Evolutionary conservation across 2,329 filamentous ascomycete species (phyloP), one percentile per base, ranked within the genome.

Genomic region (Aspergillus bombycis): DNA sequence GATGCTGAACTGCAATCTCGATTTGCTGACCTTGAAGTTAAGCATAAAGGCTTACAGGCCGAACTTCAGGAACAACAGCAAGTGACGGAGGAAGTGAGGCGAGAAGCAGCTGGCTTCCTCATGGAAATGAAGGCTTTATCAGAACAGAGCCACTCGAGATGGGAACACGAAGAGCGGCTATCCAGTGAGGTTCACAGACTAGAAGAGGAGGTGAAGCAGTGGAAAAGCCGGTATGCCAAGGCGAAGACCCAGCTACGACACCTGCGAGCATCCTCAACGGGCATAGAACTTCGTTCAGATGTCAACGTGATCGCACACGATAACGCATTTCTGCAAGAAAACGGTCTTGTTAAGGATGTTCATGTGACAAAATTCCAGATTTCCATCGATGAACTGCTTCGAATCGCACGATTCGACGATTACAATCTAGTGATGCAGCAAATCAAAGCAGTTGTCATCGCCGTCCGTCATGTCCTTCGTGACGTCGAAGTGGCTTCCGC

Each of bases 311-410:
- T 89, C 50, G 88, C 90, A 9, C 86, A 90, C 65, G 89, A 94
- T 68, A 88, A 89, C n/a, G 87, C 86, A 57, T 89, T 95, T 68
- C 85, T 87, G 26, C 85, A 90, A 43, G 86, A 89, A 14, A 86
- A 89, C 63, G 95, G 95, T 7, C 77, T 95, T 26, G 88, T 99
- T 70, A 94, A 92, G 79, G 95, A 97, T 77, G 86, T 97, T 14
- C 91, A 97, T 75, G 88, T 99, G 68, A 97, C 94, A 57, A 94
- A 92, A 73, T 98, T 97, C 81, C 95, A 99, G 77, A 90, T 98
- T 64, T 88, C 93, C 26, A 91, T 99, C 65, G 94, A 99, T 74
- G 94, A 98, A 72, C 84, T 98, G 45, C 84, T 99, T 41, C 90
- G 90, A 67, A 86, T 85, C 46, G 93, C 93, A 21, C 89, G 94